These are phyloP conservation scores for Boletus coccyginus DNA, from an alignment of 768 basidiomycete species.

Conservation along the genomic window DNA sequence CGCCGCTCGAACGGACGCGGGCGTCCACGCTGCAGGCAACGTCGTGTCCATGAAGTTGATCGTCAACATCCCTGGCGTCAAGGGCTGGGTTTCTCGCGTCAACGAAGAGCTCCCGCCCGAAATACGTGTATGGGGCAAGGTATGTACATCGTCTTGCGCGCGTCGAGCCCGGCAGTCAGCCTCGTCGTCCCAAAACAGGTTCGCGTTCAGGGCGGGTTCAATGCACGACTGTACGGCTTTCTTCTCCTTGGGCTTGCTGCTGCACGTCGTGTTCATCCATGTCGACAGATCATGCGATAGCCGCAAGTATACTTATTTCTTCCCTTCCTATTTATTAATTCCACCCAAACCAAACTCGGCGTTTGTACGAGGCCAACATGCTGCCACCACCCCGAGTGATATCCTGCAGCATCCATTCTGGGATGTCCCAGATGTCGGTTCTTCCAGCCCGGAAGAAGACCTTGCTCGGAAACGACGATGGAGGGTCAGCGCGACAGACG, in stretches of 20 bases:
- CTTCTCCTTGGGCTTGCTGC: background rate
- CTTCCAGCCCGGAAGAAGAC: conserved; percentile 53
- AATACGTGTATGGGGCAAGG: conserved; percentile 90
- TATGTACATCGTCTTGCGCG: conserved; percentile 36
- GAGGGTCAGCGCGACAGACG: conserved; percentile 53
- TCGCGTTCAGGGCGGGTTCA: conserved; percentile 79
- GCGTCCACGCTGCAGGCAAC: conserved; percentile 96
- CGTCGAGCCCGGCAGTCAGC: background rate
- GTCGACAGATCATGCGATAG: conserved; percentile 79
- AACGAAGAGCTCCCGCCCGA: conserved; percentile 89
- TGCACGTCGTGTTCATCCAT: conserved; percentile 1
- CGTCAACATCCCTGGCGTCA: conserved; percentile 63
- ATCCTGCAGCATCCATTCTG: conserved; percentile 59
- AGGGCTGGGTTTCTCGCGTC: conserved; percentile 66
- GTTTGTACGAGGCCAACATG: conserved; percentile 45
- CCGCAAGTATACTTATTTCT: conserved; percentile 95
- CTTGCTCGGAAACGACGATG: conserved; percentile 67
- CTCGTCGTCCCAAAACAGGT: conserved; percentile 32
- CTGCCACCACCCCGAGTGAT: conserved; percentile 27
- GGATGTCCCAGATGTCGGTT: conserved; percentile 37
- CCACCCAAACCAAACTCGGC: conserved; percentile 81
- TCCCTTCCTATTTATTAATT: conserved; percentile 89
- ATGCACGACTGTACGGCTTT: conserved; percentile 60
- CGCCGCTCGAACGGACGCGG: conserved; percentile 94
- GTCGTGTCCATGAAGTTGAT: conserved; percentile 92